Percentiles rank a stretch among this genome's conserved stretches.
phyloP scores from a whole-genome alignment of 306 rosid species.

The Quercus ilex region DNA sequence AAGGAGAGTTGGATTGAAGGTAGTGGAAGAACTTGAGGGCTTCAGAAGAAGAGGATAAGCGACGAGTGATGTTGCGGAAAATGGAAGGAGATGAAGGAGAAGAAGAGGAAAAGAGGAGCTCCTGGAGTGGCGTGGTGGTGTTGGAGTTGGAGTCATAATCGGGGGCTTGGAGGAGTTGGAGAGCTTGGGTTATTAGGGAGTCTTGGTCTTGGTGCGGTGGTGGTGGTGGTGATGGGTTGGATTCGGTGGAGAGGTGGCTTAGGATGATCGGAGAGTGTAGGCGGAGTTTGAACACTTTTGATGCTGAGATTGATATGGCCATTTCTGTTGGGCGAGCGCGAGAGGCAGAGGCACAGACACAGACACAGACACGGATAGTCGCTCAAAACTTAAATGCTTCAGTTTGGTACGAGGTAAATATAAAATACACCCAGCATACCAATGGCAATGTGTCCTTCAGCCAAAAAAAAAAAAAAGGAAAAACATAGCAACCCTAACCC shows the following conservation, averaged over 20 bases:
- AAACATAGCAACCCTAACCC: too few species aligned
- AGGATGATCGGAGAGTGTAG: not conserved
- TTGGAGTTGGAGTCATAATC: slow-evolving; percentile 37
- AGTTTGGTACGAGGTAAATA: too few species aligned
- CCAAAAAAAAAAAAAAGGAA: too few species aligned
- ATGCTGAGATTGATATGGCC: not conserved
- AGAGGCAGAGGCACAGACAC: too few species aligned
- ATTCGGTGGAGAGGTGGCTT: slow-evolving; percentile 27
- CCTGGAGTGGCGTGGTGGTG: slow-evolving; percentile 23
- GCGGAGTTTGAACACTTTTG: slow-evolving; percentile 23
- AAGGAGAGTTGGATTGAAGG: slow-evolving; percentile 7
- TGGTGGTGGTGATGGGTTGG: slow-evolving; percentile 1
- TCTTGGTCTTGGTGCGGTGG: slow-evolving; percentile 15
- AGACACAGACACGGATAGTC: too few species aligned
- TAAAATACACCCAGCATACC: too few species aligned
- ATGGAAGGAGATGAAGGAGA: slow-evolving; percentile 28
- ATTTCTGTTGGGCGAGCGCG: not conserved
- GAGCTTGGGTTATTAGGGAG: slow-evolving; percentile 28
- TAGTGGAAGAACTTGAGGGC: slow-evolving; percentile 33
- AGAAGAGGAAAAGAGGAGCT: slow-evolving; percentile 40
- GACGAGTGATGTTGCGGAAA: slow-evolving; percentile 12
- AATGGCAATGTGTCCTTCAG: too few species aligned
- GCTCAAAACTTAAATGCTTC: too few species aligned
- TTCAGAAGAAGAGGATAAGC: slow-evolving; percentile 22
- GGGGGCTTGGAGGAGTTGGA: slow-evolving; percentile 45